Evolutionary conservation across 2,329 filamentous ascomycete species (phyloP), one percentile per base, ranked within the genome.

Genomic region (Arthrobotrys sphaeroides): DNA sequence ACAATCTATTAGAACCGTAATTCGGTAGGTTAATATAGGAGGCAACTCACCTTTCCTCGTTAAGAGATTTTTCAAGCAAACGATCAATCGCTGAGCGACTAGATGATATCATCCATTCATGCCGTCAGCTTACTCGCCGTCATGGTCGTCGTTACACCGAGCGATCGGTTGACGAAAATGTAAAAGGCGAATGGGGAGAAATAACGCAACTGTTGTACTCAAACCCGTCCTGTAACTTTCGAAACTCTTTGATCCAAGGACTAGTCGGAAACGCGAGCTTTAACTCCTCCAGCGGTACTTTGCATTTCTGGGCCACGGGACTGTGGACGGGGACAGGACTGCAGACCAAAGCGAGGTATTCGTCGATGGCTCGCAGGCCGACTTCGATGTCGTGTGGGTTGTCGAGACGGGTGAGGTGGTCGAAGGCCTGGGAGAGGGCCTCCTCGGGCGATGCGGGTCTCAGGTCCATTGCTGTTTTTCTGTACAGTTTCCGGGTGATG

Each of bases 221-320:
- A 81, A 99, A 99, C 1, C 94, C 92, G 81, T 98, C 94, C 83
- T 99, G 95, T 78, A 98, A 83, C 82, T 96, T 93, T 85, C 97
- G 97, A 85, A 98, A 98, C 83, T 97, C 93, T 78, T 92, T 87
- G 82, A 97, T 98, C 18, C 94, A 94, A 18, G 91, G 92, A 82
- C 98, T 95, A 77, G 90, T 88, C 59, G 88, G 87, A 28, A 62
- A 62, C n/a, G 66, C n/a, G 12, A 70, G 38, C 22, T 49, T 42
- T n/a, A n/a, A n/a, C 1, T 33, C 22, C 20, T 60, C 10, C 5
- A 9, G 1, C 2, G 16, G 1, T n/a, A n/a, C 1, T 16, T 3
- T 13, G 51, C 28, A 24, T n/a, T 18, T 38, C 13, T 36, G 36
- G 28, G 28, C 47, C 9, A 38, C 51, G 3, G 51, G 51, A n/a